Evolutionary conservation across 352 stramenopile species (phyloP), one percentile per base, ranked within the genome.

Genomic region (Phytophthora uliginosa): DNA sequence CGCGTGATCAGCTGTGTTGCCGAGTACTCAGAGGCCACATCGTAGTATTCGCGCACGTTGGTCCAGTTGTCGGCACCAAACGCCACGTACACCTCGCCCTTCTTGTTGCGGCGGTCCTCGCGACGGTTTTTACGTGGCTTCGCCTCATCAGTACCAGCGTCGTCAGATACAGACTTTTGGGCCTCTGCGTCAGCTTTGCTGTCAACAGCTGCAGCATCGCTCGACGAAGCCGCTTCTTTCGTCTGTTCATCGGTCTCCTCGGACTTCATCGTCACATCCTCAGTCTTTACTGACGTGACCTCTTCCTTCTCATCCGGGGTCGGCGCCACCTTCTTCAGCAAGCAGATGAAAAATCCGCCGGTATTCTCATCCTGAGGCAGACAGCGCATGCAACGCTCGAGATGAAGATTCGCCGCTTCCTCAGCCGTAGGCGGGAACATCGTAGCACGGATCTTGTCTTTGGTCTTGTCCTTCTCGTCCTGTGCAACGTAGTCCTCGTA

Each of bases 281-380:
- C 51, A 20, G 24, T 15, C 50, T 56, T 34, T 0, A 28, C 50
- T 22, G 8, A 4, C 2, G 40, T 65, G 55, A 31, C 0, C 47
- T 69, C 64, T 26, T 74, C 70, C 51, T 81, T 71, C 12, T 78
- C 79, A 34, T 75, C 54, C 7, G 85, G 86, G 8, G 89, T 96
- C 24, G 79, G 74, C 26, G 77, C 79, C 28, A 92, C 85, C 84
- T 99, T 99, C 71, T 97, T 88, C 5, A 99, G 84, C 34, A 99
- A 79, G 47, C 94, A 98, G 45, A 99, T 96, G 81, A 99, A 99
- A 78, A 99, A 99, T 0, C 98, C 98, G 48, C 98, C 98, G 8
- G 98, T 99, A 80, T 99, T 94, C 79, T 95, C 72, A 18, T 82
- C 71, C 36, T 99, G 98, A 18, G 98, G 98, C 45, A 99, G 83